Percentiles rank a stretch among this genome's conserved stretches.
phyloP scores from a whole-genome alignment of 2,329 filamentous ascomycete genomes.

The Lasiodiplodia sp. region DNA sequence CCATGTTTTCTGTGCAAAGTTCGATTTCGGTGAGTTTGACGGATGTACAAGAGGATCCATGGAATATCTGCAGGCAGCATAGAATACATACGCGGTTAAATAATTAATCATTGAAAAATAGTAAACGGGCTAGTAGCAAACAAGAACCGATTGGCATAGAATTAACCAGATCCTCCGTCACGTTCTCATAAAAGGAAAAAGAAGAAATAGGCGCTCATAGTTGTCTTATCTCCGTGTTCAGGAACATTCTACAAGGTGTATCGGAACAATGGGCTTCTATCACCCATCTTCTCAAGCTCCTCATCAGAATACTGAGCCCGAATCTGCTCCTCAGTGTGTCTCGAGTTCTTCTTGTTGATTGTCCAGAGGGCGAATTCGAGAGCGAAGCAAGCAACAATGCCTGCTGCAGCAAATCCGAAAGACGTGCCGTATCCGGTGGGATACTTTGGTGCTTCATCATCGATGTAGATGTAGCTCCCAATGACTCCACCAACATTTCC shows the following conservation, averaged over 20 bases:
- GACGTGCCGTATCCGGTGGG: slow-evolving; percentile 47
- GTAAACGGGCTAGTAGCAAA: no score
- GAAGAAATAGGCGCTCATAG: no score
- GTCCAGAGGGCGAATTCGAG: slow-evolving; percentile 41
- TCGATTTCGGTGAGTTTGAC: no score
- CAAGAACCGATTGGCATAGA: no score
- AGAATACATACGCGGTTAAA: no score
- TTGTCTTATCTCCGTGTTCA: no score
- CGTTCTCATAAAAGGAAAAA: no score
- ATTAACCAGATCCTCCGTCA: no score
- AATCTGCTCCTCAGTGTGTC: slow-evolving; percentile 44
- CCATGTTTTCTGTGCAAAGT: no score
- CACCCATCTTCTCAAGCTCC: slow-evolving; percentile 47
- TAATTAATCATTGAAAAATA: no score
- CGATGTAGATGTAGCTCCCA: slow-evolving; percentile 46
- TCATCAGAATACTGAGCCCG: slow-evolving; percentile 44
- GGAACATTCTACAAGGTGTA: slow-evolving; percentile 34
- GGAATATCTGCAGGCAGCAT: no score
- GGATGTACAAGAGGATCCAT: no score
- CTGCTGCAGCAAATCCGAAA: slow-evolving; percentile 37
- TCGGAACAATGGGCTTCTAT: slow-evolving; percentile 49
- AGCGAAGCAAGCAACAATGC: slow-evolving; percentile 37
- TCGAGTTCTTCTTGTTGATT: slow-evolving; percentile 45
- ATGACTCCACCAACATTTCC: slow-evolving; percentile 42
- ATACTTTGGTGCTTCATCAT: slow-evolving; percentile 46